Percentiles rank a stretch among this genome's conserved stretches.
Evolutionary conservation across 805 yeast species (phyloP).

Genomic region (Candida krabiensis): DNA sequence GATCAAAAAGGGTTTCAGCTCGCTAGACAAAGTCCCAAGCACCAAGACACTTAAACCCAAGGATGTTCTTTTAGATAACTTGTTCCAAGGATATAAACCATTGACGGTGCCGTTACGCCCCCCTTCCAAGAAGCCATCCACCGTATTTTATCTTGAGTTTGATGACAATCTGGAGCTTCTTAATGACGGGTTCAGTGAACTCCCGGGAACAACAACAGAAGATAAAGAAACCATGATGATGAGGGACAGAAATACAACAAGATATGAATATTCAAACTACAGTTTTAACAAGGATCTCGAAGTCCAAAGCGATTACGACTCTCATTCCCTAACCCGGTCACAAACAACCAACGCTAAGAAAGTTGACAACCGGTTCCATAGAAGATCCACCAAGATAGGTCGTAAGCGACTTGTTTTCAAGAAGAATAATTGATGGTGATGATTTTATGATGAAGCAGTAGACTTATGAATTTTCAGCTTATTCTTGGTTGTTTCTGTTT

Average conservation of each 20-base stretch:
- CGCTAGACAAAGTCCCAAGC: slow-evolving; percentile 35
- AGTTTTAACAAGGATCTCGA: slow-evolving; percentile 23
- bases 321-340: background rate
- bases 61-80: slow-evolving; percentile 33
- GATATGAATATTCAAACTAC: slow-evolving; percentile 26
- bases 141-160: slow-evolving; percentile 34
- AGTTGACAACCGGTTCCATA: slow-evolving; percentile 10
- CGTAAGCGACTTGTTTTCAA: slow-evolving; percentile 21
- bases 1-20: slow-evolving; percentile 33
- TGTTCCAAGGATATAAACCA: slow-evolving; percentile 38
- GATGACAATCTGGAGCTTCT: slow-evolving; percentile 32
- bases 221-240: slow-evolving; percentile 4
- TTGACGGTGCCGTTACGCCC: slow-evolving; percentile 33
- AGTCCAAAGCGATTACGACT: slow-evolving; percentile 19
- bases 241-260: slow-evolving; percentile 19
- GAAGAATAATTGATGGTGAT: slow-evolving; percentile 7
- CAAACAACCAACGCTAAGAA: slow-evolving; percentile 6
- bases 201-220: slow-evolving; percentile 1
- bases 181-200: slow-evolving; percentile 18
- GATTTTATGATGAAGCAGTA: too few species aligned
- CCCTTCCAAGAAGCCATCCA: slow-evolving; percentile 24
- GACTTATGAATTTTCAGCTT: too few species aligned
- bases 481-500: too few species aligned
- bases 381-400: slow-evolving; percentile 16
- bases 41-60: slow-evolving; percentile 33